These are phyloP conservation scores for Saccharomycopsis oosterbeekiorum DNA, from an alignment of 805 yeast genomes.

Conservation along the genomic window DNA sequence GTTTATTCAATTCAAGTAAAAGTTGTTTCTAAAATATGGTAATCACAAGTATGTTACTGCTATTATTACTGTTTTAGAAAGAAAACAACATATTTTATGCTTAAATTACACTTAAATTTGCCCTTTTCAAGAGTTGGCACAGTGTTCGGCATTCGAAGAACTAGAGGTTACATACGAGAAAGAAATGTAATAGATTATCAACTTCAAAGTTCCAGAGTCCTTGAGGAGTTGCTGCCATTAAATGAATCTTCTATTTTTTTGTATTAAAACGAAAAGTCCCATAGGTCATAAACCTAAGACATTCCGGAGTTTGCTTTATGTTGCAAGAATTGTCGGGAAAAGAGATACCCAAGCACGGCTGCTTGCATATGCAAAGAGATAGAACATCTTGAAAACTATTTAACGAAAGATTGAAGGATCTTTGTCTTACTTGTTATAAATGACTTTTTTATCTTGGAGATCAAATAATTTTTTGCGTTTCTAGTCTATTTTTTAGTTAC, in stretches of 20 bases:
- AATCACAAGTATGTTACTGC: too few species aligned
- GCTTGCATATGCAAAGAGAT: slow-evolving; percentile 33
- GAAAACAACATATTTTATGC: neutral
- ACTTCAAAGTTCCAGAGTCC: too few species aligned
- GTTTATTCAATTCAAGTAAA: too few species aligned
- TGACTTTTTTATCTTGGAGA: slow-evolving; percentile 28
- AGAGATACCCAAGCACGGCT: slow-evolving; percentile 36
- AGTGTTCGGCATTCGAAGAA: slow-evolving; percentile 61
- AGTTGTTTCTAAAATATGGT: too few species aligned
- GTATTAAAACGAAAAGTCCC: slow-evolving; percentile 24
- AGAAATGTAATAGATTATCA: too few species aligned
- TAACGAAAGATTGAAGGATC: too few species aligned
- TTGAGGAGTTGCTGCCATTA: slow-evolving; percentile 48
- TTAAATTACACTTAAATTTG: neutral
- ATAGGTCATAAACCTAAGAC: slow-evolving; percentile 27
- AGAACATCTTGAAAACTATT: slow-evolving; percentile 39
- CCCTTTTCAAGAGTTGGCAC: slow-evolving; percentile 34
- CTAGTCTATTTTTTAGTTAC: slow-evolving; percentile 38
- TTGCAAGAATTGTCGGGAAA: slow-evolving; percentile 40
- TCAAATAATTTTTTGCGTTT: slow-evolving; percentile 36
- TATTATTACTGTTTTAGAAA: neutral
- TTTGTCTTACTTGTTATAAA: slow-evolving; percentile 39
- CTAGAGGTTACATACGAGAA: slow-evolving; percentile 45
- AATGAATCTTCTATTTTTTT: slow-evolving; percentile 59
- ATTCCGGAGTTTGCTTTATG: slow-evolving; percentile 60